Evolutionary conservation across 2,329 filamentous ascomycete genomes (phyloP).

Genomic region (Colletotrichum lentis): DNA sequence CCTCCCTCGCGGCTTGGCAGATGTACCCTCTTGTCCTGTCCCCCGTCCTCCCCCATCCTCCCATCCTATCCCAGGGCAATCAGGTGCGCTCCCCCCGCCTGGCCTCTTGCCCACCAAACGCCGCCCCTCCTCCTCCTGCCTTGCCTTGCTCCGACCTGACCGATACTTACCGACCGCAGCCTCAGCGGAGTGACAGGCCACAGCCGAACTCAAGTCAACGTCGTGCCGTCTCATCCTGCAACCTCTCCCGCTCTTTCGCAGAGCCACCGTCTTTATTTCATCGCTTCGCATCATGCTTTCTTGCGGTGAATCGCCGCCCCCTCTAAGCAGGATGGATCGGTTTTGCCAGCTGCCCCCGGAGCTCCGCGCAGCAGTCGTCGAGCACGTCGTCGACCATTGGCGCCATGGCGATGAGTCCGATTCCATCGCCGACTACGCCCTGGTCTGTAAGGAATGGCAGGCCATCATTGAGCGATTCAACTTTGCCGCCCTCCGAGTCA

Average conservation of each 20-base stretch:
- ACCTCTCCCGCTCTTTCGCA: conserved; percentile 24
- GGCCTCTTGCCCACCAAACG: conserved; percentile 18
- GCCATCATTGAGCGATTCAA: conserved; percentile 41
- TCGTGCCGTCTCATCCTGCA: conserved; percentile 36
- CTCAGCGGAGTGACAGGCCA: conserved; percentile 31
- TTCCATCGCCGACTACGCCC: conserved; percentile 40
- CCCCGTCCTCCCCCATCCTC: not conserved
- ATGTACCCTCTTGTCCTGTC: conserved; percentile 22
- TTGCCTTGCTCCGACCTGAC: conserved; percentile 31
- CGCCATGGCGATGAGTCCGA: conserved; percentile 34
- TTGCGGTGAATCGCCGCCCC: conserved; percentile 25
- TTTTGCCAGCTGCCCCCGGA: conserved; percentile 32
- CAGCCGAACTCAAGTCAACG: conserved; percentile 36
- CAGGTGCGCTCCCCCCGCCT: conserved; percentile 32
- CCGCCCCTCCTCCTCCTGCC: conserved; percentile 15
- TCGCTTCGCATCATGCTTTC: conserved; percentile 12
- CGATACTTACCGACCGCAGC: conserved; percentile 35
- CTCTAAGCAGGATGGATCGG: conserved; percentile 26
- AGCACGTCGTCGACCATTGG: conserved; percentile 39
- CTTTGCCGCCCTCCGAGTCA: conserved; percentile 40
- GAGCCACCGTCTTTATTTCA: conserved; percentile 5
- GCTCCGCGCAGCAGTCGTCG: conserved; percentile 35
- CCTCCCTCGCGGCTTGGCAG: conserved; percentile 9
- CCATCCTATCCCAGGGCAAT: conserved; percentile 1
- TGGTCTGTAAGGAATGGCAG: conserved; percentile 44